Percentiles rank a stretch among this genome's conserved stretches.
Evolutionary conservation across 1,284 basidiomycete genomes (phyloP).

Genomic region (Tylopilus sp.): DNA sequence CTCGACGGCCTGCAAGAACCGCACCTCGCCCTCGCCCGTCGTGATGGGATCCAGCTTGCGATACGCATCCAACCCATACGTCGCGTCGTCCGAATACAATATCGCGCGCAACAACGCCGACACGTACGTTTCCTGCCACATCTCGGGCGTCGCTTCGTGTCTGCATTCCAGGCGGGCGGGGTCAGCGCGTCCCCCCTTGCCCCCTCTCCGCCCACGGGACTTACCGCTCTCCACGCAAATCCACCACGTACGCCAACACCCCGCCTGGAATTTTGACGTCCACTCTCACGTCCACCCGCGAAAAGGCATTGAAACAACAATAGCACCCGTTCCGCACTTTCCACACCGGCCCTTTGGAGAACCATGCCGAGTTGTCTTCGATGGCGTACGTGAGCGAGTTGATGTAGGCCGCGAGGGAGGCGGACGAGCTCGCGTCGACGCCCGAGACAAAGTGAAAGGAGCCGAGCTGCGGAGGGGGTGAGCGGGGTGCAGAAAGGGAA

Average conservation of each 20-base stretch:
- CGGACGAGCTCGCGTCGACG: conserved; percentile 95
- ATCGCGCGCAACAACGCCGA: conserved; percentile 91
- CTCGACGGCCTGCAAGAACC: conserved; percentile 91
- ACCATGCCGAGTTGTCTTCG: conserved; percentile 92
- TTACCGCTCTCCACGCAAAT: conserved; percentile 90
- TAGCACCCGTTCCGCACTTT: conserved; percentile 94
- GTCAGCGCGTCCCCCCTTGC: background rate
- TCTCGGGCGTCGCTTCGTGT: conserved; percentile 87
- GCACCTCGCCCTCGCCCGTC: conserved; percentile 81
- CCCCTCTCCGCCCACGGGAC: conserved; percentile 16
- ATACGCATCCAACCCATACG: conserved; percentile 90
- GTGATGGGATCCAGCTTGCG: conserved; percentile 96
- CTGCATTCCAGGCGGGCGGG: conserved; percentile 44
- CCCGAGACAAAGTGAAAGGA: conserved; percentile 93
- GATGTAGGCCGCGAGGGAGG: conserved; percentile 96
- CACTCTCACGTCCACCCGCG: conserved; percentile 92
- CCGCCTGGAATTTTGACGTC: conserved; percentile 99
- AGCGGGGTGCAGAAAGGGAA: background rate
- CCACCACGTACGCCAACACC: conserved; percentile 92
- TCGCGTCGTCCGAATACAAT: conserved; percentile 93
- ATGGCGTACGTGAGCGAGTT: conserved; percentile 96
- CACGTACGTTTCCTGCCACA: conserved; percentile 98
- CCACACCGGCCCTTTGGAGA: conserved; percentile 84
- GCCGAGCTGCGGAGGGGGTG: conserved; percentile 56
- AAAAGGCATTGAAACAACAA: conserved; percentile 99